These are phyloP conservation scores for Chaetomidium leptoderma DNA, from an alignment of 495 filamentous ascomycete species.

Conservation along the genomic window DNA sequence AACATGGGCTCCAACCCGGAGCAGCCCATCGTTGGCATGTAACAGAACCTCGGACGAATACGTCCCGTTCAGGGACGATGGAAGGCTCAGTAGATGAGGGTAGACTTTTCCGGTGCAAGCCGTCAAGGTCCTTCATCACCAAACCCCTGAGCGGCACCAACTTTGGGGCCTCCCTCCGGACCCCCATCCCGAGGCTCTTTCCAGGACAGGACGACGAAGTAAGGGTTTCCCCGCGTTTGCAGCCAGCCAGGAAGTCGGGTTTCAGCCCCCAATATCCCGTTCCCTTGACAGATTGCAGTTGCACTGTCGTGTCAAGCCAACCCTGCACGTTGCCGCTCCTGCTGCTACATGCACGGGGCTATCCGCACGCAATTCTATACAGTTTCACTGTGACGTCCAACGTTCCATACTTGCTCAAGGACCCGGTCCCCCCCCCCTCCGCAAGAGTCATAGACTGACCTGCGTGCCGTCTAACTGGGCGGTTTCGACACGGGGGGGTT, in stretches of 20 bases:
- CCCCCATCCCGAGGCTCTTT: background rate
- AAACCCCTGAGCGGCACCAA: background rate
- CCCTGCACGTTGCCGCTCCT: slow-evolving; percentile 7
- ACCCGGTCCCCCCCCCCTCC: too few species aligned
- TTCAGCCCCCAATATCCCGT: slow-evolving; percentile 12
- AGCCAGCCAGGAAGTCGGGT: slow-evolving; percentile 33
- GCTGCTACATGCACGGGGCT: slow-evolving; percentile 9
- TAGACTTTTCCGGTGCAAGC: background rate
- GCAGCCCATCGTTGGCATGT: background rate
- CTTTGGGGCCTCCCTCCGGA: too few species aligned
- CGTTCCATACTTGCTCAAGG: slow-evolving; percentile 3
- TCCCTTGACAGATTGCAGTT: background rate
- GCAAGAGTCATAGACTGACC: too few species aligned
- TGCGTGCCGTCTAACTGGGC: background rate
- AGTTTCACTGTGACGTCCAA: background rate
- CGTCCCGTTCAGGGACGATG: slow-evolving; percentile 13
- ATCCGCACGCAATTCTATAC: slow-evolving; percentile 1
- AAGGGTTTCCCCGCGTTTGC: slow-evolving; percentile 2
- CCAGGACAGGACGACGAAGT: background rate
- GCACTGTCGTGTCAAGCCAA: background rate
- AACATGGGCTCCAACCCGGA: slow-evolving; percentile 9
- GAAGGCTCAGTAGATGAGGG: slow-evolving; percentile 3
- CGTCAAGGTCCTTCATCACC: slow-evolving; percentile 19
- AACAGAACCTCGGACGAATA: slow-evolving; percentile 16
- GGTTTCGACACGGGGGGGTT: background rate